A percentile compares a stretch with the other conserved stretches of the same genome.
Evolutionary conservation across 352 stramenopile genomes (phyloP).

Genomic region (Globisporangium radiosum): DNA sequence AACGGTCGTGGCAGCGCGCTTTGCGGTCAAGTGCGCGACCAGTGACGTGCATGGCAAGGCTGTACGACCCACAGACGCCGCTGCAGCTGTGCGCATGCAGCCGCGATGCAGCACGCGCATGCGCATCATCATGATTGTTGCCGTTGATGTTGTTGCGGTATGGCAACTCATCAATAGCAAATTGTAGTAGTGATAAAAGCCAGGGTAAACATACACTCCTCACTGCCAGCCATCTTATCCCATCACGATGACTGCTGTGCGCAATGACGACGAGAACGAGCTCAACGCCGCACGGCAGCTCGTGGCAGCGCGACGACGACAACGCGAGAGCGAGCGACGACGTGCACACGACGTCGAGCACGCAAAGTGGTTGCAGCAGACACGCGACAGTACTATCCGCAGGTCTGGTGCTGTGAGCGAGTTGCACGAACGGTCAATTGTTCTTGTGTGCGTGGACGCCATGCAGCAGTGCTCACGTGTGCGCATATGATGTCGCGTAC

Average conservation of each 20-base stretch:
- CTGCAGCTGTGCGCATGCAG: neutral
- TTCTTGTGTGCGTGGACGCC: too few relatives aligned
- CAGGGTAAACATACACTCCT: neutral
- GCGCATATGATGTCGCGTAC: neutral
- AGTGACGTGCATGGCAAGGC: too few relatives aligned
- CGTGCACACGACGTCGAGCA: neutral
- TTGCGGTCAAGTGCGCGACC: too few relatives aligned
- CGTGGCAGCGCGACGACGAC: neutral
- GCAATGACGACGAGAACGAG: neutral
- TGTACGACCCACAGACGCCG: too few relatives aligned
- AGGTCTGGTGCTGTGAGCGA: neutral
- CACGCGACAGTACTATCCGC: neutral
- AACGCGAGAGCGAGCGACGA: neutral
- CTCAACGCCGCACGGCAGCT: neutral
- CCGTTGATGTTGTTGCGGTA: neutral
- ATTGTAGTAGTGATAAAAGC: neutral
- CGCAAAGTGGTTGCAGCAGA: neutral
- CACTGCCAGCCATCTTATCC: neutral
- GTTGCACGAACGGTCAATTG: neutral
- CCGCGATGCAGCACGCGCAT: neutral
- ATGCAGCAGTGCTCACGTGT: neutral
- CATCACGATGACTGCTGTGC: neutral
- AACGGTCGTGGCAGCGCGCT: too few relatives aligned
- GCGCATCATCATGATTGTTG: neutral
- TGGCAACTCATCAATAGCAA: neutral